These are phyloP conservation scores for Eucalyptus virginea DNA, from an alignment of 345 rosid genomes.

Conservation along the genomic window DNA sequence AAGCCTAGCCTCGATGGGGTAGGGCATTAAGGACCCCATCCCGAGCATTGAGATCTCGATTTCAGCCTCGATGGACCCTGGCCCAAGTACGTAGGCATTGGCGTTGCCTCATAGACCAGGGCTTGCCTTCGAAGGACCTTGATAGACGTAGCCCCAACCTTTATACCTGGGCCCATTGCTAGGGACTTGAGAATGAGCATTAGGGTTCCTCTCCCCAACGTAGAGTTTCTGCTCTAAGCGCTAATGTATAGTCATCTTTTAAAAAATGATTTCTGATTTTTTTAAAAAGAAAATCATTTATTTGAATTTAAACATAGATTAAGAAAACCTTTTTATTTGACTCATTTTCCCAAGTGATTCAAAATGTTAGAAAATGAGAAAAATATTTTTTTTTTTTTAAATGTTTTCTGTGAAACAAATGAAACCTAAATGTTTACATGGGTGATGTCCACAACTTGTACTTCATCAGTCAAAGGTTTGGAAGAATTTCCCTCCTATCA, in stretches of 20 bases:
- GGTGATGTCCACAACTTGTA: not conserved
- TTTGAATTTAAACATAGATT: not conserved
- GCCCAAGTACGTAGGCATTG: accelerated
- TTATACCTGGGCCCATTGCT: not conserved
- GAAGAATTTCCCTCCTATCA: not conserved
- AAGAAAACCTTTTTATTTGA: not conserved
- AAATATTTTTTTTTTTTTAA: too few species aligned
- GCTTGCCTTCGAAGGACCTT: not conserved
- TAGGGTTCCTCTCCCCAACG: accelerated
- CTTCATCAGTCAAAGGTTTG: not conserved
- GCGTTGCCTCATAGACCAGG: accelerated
- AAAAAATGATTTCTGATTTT: too few species aligned
- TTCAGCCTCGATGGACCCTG: not conserved
- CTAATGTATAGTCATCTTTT: accelerated
- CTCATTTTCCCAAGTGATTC: not conserved
- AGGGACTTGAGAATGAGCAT: not conserved
- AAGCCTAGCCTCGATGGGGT: accelerated
- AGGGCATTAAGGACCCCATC: not conserved
- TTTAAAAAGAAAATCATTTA: too few species aligned
- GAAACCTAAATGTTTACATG: not conserved
- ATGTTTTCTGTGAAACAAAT: not conserved
- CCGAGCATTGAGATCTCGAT: not conserved
- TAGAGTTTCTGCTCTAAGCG: not conserved
- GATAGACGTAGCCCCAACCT: not conserved
- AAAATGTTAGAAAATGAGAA: not conserved